These are phyloP conservation scores for Alternaria conjuncta DNA, from an alignment of 2,329 filamentous ascomycete genomes.

Conservation along the genomic window DNA sequence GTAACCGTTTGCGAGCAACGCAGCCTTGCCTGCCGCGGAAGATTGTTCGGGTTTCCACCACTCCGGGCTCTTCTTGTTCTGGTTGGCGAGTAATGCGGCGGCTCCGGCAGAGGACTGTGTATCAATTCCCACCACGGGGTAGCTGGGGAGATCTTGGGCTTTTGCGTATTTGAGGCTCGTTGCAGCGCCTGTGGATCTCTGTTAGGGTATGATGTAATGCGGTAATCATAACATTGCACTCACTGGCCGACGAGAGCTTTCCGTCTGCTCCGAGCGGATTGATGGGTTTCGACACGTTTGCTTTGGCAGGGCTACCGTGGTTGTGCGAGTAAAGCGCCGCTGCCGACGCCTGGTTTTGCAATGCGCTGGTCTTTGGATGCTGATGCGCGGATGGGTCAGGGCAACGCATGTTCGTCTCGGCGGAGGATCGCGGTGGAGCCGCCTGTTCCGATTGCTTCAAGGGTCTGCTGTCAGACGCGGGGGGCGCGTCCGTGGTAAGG, in stretches of 20 bases:
- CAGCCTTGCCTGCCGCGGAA: conserved; percentile 64
- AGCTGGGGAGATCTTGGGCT: conserved; percentile 76
- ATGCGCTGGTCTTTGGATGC: conserved; percentile 39
- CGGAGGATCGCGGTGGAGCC: conserved; percentile 29
- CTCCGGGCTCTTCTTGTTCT: conserved; percentile 69
- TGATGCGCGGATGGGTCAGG: conserved; percentile 55
- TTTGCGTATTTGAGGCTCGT: conserved; percentile 73
- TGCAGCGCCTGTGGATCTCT: conserved; percentile 59
- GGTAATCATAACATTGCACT: conserved; percentile 27
- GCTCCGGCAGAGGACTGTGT: conserved; percentile 70
- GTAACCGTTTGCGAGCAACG: conserved; percentile 65
- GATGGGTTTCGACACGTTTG: conserved; percentile 22
- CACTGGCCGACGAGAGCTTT: conserved; percentile 65
- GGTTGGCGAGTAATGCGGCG: conserved; percentile 76
- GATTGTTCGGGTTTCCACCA: conserved; percentile 70
- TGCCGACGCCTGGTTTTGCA: conserved; percentile 63
- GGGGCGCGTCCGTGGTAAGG: conserved; percentile 27
- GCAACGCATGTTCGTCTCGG: conserved; percentile 35
- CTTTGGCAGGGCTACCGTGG: conserved; percentile 32
- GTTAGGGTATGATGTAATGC: conserved; percentile 9
- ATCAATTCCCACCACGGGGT: conserved; percentile 69
- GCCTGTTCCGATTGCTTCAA: conserved; percentile 24
- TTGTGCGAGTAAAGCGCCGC: conserved; percentile 65
- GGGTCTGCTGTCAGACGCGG: conserved; percentile 27
- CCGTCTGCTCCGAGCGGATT: conserved; percentile 59